Evolutionary conservation across 1,284 basidiomycete genomes (phyloP), one percentile per base, ranked within the genome.

Genomic region (Rhodotorula sp.): DNA sequence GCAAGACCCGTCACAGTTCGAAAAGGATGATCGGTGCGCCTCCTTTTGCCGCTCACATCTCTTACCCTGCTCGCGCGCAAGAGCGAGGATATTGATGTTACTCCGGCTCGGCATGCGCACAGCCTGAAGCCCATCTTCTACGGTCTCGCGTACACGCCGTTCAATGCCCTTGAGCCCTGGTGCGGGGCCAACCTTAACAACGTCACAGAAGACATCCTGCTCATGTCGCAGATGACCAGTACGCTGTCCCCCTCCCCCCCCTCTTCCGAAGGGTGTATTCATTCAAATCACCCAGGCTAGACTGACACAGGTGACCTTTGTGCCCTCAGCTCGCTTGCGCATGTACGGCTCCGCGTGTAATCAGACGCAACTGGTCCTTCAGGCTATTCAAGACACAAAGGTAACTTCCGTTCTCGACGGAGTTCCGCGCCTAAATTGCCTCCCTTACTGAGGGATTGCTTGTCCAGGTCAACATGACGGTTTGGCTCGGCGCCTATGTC

Each of bases 351-450:
- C 65, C 2, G 86, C 85, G 71, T 87, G 86, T 77, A 83, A 85
- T 73, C 82, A 83, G 54, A 83, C 84, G 5, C 81, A 82, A 20
- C 75, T 85, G 30, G 83, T 85, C 3, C 84, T 93, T 49, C 87
- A 91, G 75, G 91, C 91, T 1, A 91, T 99, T 79, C 84, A 89
- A 78, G 87, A 88, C 77, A 95, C 93, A 61, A 91, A 95, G 80
- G 48, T 61, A 91, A 93, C 65, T 85, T 95, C 81, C 10, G 37
- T 42, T 85, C 37, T 24, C 42, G 15, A 10, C 24, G 10, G 10
- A 29, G 15, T 42, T 18, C 30, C 7, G 10, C 6, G 4, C 14
- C 33, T 6, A 6, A 20, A 5, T 12, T 22, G 58, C 46, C 3
- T 8, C 22, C 29, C 26, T 6, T 1, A 22, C 48, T 68, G 57